A percentile compares a stretch with the other conserved stretches of the same genome.
Conservation (phyloP, 2,329 filamentous ascomycete species). For the Penicillium sp. region DNA sequence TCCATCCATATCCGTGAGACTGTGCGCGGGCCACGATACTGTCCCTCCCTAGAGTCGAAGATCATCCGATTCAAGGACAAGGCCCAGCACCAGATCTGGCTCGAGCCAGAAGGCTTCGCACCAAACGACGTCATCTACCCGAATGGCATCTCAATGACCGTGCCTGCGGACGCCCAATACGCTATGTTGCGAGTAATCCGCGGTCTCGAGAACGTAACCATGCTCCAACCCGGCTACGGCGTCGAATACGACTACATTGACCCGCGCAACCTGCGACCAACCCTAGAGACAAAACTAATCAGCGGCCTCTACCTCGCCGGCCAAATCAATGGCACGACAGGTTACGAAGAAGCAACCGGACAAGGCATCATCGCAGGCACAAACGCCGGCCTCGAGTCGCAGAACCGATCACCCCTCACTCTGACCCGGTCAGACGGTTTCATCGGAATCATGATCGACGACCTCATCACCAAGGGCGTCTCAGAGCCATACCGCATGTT, state of each 20-base stretch:
- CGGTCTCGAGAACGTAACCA: constrained; percentile 83
- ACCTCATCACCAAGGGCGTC: constrained; percentile 93
- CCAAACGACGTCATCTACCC: constrained; percentile 83
- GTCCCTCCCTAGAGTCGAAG: constrained; percentile 92
- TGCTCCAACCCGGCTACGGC: constrained; percentile 94
- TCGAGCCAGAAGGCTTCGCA: constrained; percentile 92
- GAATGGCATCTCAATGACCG: constrained; percentile 95
- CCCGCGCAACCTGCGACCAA: constrained; percentile 80
- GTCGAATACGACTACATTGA: constrained; percentile 99
- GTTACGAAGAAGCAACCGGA: constrained; percentile 94
- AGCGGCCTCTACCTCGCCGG: constrained; percentile 85
- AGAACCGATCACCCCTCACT: constrained; percentile 62
- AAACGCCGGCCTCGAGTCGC: constrained; percentile 82
- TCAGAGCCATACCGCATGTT: constrained; percentile 99
- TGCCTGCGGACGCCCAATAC: constrained; percentile 83
- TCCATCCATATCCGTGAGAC: constrained; percentile 95
- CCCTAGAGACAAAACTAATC: constrained; percentile 91
- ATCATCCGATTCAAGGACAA: constrained; percentile 83
- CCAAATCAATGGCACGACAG: constrained; percentile 97
- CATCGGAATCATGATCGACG: constrained; percentile 98
- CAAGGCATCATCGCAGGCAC: constrained; percentile 91
- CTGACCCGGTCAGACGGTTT: constrained; percentile 85
- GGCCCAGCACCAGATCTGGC: constrained; percentile 83
- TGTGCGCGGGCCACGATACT: constrained; percentile 91
- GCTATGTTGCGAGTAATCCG: constrained; percentile 78